Evolutionary conservation across 768 basidiomycete genomes (phyloP).

Genomic region (Boletellus sp.): DNA sequence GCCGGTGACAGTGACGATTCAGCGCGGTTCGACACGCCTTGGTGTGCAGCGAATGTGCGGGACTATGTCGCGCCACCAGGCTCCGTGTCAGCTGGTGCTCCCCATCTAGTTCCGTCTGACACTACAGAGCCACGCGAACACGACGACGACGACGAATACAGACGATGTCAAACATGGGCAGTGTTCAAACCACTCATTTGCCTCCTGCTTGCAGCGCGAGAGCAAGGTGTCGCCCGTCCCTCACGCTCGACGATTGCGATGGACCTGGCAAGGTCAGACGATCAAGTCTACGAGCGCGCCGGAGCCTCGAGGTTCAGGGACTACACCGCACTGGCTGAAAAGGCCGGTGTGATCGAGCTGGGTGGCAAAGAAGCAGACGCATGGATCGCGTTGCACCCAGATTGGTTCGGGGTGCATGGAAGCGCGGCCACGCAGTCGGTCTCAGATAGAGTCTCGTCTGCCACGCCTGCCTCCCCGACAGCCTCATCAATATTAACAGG

Average conservation of each 20-base stretch:
- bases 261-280: conserved; percentile 31
- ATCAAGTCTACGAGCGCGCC: conserved; percentile 20
- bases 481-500: conserved; percentile 7
- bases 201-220: conserved; percentile 19
- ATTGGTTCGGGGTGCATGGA: conserved; percentile 14
- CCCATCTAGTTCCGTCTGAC: conserved; percentile 4
- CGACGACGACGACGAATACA: conserved; percentile 4
- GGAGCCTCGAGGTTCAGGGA: conserved; percentile 28
- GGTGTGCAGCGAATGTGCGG: conserved; percentile 5
- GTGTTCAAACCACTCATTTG: conserved; percentile 32
- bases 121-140: not conserved
- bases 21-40: not conserved
- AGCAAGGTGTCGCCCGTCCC: conserved; percentile 32
- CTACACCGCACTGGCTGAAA: conserved; percentile 27
- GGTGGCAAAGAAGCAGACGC: conserved; percentile 9
- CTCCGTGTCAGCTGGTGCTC: conserved; percentile 1
- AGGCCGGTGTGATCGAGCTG: conserved; percentile 26
- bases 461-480: conserved; percentile 12
- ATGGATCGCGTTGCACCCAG: conserved; percentile 30
- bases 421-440: not conserved
- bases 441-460: conserved; percentile 7
- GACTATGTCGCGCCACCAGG: not conserved
- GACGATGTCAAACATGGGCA: conserved; percentile 12
- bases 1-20: not conserved
- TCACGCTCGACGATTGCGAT: conserved; percentile 38